phyloP scores from a whole-genome alignment of 768 basidiomycete genomes.

The Boletus subcaerulescens region DNA sequence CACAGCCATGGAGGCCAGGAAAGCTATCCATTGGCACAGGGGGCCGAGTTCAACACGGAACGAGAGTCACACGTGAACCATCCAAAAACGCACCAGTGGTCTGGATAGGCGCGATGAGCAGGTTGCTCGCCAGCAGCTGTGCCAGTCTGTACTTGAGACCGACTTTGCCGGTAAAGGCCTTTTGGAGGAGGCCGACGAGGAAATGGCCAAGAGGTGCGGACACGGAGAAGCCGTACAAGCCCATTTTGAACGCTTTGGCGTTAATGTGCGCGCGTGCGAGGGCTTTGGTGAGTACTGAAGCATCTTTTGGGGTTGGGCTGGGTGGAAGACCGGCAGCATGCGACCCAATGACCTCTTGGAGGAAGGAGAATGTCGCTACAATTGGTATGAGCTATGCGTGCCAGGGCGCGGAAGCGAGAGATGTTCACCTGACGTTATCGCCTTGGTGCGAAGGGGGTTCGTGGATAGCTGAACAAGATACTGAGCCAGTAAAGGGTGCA shows the following conservation, averaged over 20 bases:
- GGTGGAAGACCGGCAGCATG: constrained; percentile 62
- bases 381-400: neutral
- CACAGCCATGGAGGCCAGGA: constrained; percentile 76
- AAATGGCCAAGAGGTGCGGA: constrained; percentile 80
- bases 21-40: constrained; percentile 42
- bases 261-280: constrained; percentile 61
- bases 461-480: constrained; percentile 67
- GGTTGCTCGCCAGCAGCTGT: constrained; percentile 73
- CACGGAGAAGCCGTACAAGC: constrained; percentile 75
- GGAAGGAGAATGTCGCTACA: constrained; percentile 53
- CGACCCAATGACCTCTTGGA: constrained; percentile 82
- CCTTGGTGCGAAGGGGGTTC: constrained; percentile 79
- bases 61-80: too few species aligned
- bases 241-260: constrained; percentile 78
- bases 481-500: constrained; percentile 54
- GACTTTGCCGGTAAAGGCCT: constrained; percentile 71
- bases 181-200: constrained; percentile 71
- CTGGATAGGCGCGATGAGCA: constrained; percentile 76
- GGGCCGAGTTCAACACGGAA: neutral
- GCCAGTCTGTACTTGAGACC: constrained; percentile 59
- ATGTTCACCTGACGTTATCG: constrained; percentile 62
- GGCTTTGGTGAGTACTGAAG: constrained; percentile 47
- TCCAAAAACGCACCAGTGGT: constrained; percentile 49
- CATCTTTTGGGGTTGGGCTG: constrained; percentile 48
- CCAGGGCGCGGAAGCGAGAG: neutral